These are phyloP conservation scores for Pythium guiyangense DNA, from an alignment of 352 stramenopile species.

Conservation along the genomic window DNA sequence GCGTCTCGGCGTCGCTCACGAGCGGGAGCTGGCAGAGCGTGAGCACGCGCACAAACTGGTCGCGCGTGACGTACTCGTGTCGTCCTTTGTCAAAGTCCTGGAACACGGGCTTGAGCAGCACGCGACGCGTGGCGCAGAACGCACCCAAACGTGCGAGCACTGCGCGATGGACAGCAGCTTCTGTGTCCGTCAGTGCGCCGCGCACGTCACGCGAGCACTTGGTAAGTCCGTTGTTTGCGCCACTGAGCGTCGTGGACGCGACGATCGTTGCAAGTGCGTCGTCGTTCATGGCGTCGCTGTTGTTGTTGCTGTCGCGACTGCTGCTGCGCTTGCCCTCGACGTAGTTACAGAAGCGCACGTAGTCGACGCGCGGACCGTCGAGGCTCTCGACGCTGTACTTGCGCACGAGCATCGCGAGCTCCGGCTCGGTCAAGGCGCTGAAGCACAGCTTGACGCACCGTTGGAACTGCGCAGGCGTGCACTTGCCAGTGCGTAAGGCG, in stretches of 20 bases:
- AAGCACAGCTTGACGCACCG: slow-evolving; percentile 81
- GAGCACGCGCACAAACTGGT: slow-evolving; percentile 82
- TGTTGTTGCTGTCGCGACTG: slow-evolving; percentile 28
- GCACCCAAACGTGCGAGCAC: slow-evolving; percentile 64
- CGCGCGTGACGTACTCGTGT: slow-evolving; percentile 72
- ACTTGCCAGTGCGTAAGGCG: slow-evolving; percentile 65
- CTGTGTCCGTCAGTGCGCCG: slow-evolving; percentile 41
- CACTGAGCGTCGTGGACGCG: slow-evolving; percentile 15
- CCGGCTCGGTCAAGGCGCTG: slow-evolving; percentile 44
- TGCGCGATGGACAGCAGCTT: slow-evolving; percentile 32
- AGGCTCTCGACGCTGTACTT: slow-evolving; percentile 52
- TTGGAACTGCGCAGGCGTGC: slow-evolving; percentile 71
- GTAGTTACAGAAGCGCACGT: slow-evolving; percentile 68
- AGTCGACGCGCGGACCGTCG: slow-evolving; percentile 64
- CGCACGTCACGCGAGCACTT: slow-evolving; percentile 66
- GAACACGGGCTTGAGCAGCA: slow-evolving; percentile 78
- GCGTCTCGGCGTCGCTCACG: slow-evolving; percentile 36
- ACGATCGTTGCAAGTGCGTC: slow-evolving; percentile 44
- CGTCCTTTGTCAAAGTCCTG: slow-evolving; percentile 78
- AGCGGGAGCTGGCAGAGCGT: slow-evolving; percentile 72
- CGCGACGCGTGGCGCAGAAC: slow-evolving; percentile 50
- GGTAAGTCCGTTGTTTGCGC: slow-evolving; percentile 1
- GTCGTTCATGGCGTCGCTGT: slow-evolving; percentile 13
- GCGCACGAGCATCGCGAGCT: slow-evolving; percentile 48
- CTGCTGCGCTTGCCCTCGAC: slow-evolving; percentile 43